Base-by-base conservation (phyloP, 192 early-diverging fungal genomes). In the Diversispora epigaea region DNA sequence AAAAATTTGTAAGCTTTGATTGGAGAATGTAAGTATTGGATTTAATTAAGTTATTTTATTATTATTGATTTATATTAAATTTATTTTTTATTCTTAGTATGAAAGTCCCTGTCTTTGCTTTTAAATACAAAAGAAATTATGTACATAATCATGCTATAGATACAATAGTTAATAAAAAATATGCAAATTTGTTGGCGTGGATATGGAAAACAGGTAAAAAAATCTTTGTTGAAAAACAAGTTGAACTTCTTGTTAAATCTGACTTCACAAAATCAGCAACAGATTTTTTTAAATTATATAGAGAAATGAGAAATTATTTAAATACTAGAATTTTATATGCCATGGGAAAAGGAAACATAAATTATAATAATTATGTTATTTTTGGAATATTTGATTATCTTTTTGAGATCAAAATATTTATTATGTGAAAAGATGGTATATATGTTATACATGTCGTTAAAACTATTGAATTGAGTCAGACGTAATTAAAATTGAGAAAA, bases 341-440 rank as follows among this genome's bases (percentile, higher is more conserved):
- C 11, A 73, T 73, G 58, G 58, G 32, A 17, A 61, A 39, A 0
- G 58, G 58, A 1, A 43, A 61, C 15, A 8, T 61, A 3, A 61
- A 25, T 46, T 73, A 73, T 9, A 61, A 62, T 73, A 45, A 61
- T 22, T 22, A 44, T 0, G 1, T 9, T 32, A 41, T 73, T 7
- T 61, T 73, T n/a, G 57, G 58, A 61, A 61, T 73, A 47, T 47
- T 73, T 0, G 57, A 21, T 6, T 61, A 62, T 21, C 40, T 61
- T 12, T 73, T 62, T 4, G 71, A 73, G 21, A 62, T 73, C 2
- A 61, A 61, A 21, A 73, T 73, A 57, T 8, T 73, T 7, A 61
- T 73, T 4, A 73, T 73, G 57, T 73, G 71, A 21, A 73, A 73
- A 19, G 71, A 73, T 73, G 58, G 71, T 6, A 4, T 73, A 49